Conservation (phyloP, 2,329 filamentous ascomycete species). For the Bipolaris zeicola region DNA sequence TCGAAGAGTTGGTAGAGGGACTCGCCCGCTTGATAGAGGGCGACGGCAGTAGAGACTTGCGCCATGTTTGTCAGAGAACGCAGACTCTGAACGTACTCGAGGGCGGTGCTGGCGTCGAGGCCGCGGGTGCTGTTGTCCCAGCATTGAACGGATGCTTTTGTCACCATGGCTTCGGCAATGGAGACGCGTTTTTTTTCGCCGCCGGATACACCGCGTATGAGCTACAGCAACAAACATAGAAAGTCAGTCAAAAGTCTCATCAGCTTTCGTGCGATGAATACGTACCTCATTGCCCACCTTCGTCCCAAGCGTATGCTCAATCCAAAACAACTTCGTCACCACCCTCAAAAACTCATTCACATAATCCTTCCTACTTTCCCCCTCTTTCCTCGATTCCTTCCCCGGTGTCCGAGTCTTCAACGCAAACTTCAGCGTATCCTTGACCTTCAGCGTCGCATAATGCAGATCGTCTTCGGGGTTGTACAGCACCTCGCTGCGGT, state of each 20-base stretch:
- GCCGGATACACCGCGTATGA: slow-evolving; percentile 66
- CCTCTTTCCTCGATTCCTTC: slow-evolving; percentile 63
- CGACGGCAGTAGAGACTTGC: slow-evolving; percentile 66
- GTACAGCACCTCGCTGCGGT: slow-evolving; percentile 71
- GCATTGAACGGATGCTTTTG: slow-evolving; percentile 43
- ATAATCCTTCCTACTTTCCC: slow-evolving; percentile 66
- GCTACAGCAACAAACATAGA: slow-evolving; percentile 26
- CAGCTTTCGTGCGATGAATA: too few relatives aligned
- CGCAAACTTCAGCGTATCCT: slow-evolving; percentile 75
- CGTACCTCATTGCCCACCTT: slow-evolving; percentile 70
- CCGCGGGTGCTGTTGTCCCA: slow-evolving; percentile 71
- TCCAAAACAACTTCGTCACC: slow-evolving; percentile 73
- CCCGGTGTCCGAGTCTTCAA: slow-evolving; percentile 71
- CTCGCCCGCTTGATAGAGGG: slow-evolving; percentile 70
- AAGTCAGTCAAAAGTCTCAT: not conserved
- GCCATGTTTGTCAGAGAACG: slow-evolving; percentile 69
- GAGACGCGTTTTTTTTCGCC: slow-evolving; percentile 57
- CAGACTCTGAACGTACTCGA: slow-evolving; percentile 73
- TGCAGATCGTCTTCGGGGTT: slow-evolving; percentile 80
- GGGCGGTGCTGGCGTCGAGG: slow-evolving; percentile 73
- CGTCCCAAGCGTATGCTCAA: slow-evolving; percentile 73
- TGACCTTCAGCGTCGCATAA: slow-evolving; percentile 77
- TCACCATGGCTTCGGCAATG: slow-evolving; percentile 58
- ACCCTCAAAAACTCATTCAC: slow-evolving; percentile 67
- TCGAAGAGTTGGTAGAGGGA: slow-evolving; percentile 48